Base-by-base conservation (phyloP, 176 grass and related monocot species). In the Aegilops umbellulata region DNA sequence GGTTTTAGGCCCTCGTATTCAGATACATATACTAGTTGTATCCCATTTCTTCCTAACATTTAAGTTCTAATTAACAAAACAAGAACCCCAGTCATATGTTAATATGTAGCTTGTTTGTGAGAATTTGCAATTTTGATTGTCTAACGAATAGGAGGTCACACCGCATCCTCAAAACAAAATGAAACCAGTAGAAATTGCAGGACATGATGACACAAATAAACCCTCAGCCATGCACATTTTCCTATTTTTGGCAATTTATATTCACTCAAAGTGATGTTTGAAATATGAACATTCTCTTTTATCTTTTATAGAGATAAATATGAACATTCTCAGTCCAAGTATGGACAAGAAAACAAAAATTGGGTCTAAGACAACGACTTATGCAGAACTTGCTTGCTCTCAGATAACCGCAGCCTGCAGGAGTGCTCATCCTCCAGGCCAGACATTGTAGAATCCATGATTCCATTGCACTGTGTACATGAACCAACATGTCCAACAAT, bases 31-130 rank as follows among this genome's bases (percentile, higher is more conserved):
- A 25, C 14, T 77, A 69, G 0, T n/a, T 70, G 20, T 13, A 5
- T 70, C 68, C 35, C n/a, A n/a, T 24, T 41, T n/a, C 35, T 70
- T 77, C 32, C 3, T 17, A 69, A 46, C 74, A 83, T 1, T 79
- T 19, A 4, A 53, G 76, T 64, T 71, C 65, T 80, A 24, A 74
- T 36, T 74, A 62, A 55, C 23, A 65, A 84, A 89, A 36, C 2
- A 66, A 74, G 38, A 65, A 74, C 7, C 35, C 2, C 31, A 74
- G 7, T 79, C 25, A 70, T 26, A 19, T 24, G 3, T 10, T 16
- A 57, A 70, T 26, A 19, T 24, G 3, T 31, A 57, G 41, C 67
- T 72, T 11, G 55, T 58, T 65, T 80, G 20, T 60, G 60, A 66
- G 24, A 74, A 12, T 46, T 83, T 55, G 31, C 17, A 17, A 41